phyloP scores from a whole-genome alignment of 1,139 yeast species.

The Yamadazyma diddensiae region DNA sequence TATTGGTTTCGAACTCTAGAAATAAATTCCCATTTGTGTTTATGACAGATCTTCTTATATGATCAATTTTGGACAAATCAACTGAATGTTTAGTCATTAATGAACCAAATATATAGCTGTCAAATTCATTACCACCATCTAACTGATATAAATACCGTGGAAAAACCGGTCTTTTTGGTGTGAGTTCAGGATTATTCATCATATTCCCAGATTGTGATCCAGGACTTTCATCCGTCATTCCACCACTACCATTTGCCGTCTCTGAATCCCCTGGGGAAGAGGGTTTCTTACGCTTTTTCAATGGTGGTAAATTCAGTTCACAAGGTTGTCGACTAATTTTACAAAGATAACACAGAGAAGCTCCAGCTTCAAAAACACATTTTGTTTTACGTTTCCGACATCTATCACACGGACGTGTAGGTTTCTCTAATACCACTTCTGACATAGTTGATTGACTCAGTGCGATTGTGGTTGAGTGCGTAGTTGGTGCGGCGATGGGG shows the following conservation, averaged over 20 bases:
- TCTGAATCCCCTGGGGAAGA: conserved; percentile 7
- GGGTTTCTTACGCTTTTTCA: conserved; percentile 11
- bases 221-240: background rate
- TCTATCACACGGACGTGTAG: conserved; percentile 14
- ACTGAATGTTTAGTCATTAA: conserved; percentile 4
- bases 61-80: conserved; percentile 8
- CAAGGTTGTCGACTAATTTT: conserved; percentile 10
- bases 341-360: conserved; percentile 11
- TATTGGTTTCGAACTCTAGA: conserved; percentile 8
- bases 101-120: conserved; percentile 8
- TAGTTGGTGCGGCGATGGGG: background rate
- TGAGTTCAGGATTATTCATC: background rate
- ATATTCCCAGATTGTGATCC: background rate
- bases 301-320: conserved; percentile 14
- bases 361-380: conserved; percentile 13
- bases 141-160: conserved; percentile 7
- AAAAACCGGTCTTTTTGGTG: background rate
- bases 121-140: conserved; percentile 14
- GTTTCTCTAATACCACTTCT: conserved; percentile 6
- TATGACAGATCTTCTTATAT: conserved; percentile 7
- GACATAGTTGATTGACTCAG: conserved; percentile 2
- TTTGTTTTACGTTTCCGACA: conserved; percentile 14
- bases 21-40: conserved; percentile 8
- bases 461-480: background rate
- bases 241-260: background rate